Percentiles rank a stretch among this genome's conserved stretches.
These are phyloP conservation scores for Dendrobium officinale DNA, from an alignment of 106 monocot genomes.

Conservation along the genomic window DNA sequence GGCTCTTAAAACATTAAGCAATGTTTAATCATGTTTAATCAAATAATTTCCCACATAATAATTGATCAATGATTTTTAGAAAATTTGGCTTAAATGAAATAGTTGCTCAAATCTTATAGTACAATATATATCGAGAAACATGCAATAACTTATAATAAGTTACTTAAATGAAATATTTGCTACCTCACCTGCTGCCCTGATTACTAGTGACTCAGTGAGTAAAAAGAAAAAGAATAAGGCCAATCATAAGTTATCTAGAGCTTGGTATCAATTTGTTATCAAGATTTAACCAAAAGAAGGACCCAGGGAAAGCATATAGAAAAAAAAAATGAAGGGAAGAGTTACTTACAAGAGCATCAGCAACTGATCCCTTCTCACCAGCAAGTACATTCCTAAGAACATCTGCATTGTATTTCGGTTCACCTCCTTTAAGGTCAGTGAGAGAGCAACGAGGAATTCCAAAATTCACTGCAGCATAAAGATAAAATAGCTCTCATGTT, in stretches of 20 bases:
- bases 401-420: constrained; percentile 69
- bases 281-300: background rate
- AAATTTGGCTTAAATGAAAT: background rate
- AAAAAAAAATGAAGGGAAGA: background rate
- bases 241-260: background rate
- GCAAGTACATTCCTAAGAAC: constrained; percentile 73
- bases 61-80: background rate
- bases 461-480: constrained; percentile 64
- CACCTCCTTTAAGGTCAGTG: constrained; percentile 69
- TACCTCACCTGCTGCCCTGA: background rate
- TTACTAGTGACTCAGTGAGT: background rate
- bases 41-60: background rate
- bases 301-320: background rate
- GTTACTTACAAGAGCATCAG: constrained; percentile 68
- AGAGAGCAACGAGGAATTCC: constrained; percentile 86
- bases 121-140: too few species aligned
- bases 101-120: too few species aligned
- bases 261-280: background rate
- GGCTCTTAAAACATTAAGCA: too few species aligned
- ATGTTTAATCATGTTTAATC: too few species aligned
- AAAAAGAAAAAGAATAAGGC: too few species aligned
- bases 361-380: constrained; percentile 71
- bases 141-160: background rate
- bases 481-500: background rate
- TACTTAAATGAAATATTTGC: background rate